Base-by-base conservation (phyloP, 495 filamentous ascomycete species). In the Xylaria castorea region DNA sequence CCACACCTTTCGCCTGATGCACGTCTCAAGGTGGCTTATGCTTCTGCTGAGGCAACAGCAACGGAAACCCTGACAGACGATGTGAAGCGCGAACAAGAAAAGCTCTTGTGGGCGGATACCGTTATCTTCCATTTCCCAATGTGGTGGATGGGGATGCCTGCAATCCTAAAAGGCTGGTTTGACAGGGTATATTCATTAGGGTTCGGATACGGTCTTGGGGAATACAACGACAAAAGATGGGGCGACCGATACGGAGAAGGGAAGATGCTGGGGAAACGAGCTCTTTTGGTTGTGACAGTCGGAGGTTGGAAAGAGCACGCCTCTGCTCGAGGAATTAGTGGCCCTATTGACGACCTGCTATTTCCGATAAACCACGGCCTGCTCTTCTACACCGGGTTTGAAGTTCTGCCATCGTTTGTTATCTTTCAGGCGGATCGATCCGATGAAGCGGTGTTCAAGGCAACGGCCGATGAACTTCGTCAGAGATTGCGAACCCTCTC, bases 101-200 rank as follows among this genome's bases (percentile, higher is more conserved):
- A 65, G 62, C 25, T 46, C 2, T 34, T 65, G 62, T 65, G 62
- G 62, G 62, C 62, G 2, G 62, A 65, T 34, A 48, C 62, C 16
- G 62, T 65, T 14, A 65, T 65, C 30, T 65, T 65, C 36, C 62
- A 65, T 8, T 65, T 50, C 16, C 62, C 62, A 5, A 48, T 65
- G 40, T 65, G 62, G 62, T 65, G 62, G 62, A 48, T 65, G 62
- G 62, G 62, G 14, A 65, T 46, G 62, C 62, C 62, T 30, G 62
- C 62, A 4, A 65, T 65, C 22, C 27, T 65, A 2, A 65, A 65
- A 48, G 62, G 62, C 25, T 65, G 62, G 62, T 65, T 65, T 34
- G 62, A 65, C 1, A 65, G 62, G n/a, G 62, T 65, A 27, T 65
- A 30, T 50, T 65, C 62, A 8, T 12, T 65, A 34, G 62, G 62